These are phyloP conservation scores for Mycena epipterygia DNA, from an alignment of 768 basidiomycete species.

Conservation along the genomic window DNA sequence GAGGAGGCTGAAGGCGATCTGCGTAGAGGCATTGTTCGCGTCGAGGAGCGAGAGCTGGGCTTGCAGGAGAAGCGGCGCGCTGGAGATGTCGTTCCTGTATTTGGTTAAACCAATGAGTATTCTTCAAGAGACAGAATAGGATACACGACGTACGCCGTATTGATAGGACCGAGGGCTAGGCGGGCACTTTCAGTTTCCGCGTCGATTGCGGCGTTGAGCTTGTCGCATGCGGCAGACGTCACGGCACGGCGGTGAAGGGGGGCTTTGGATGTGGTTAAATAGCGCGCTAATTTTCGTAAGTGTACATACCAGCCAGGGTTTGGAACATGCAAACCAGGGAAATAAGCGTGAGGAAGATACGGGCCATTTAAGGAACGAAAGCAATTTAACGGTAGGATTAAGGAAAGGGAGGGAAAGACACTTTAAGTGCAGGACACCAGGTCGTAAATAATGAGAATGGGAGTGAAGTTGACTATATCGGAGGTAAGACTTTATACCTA, in stretches of 20 bases:
- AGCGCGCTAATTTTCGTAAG: neutral
- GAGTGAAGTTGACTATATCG: neutral
- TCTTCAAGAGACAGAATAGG: neutral
- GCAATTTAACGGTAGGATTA: neutral
- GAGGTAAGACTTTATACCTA: too few species aligned
- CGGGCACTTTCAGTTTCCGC: too few species aligned
- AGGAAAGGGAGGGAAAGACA: neutral
- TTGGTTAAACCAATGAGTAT: neutral
- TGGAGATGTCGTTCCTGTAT: slow-evolving; percentile 19
- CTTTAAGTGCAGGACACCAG: neutral
- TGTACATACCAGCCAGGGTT: neutral
- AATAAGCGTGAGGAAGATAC: neutral
- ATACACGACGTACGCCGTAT: neutral
- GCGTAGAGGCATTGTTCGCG: slow-evolving; percentile 11
- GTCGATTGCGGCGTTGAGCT: neutral
- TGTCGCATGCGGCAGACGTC: neutral
- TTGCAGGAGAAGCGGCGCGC: neutral
- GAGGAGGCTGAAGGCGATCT: slow-evolving; percentile 2
- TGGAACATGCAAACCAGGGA: neutral
- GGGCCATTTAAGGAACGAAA: neutral
- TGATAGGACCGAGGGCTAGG: slow-evolving; percentile 1
- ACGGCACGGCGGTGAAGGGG: neutral
- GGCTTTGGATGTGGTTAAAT: neutral
- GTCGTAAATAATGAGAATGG: neutral
- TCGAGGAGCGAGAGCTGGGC: slow-evolving; percentile 26